Base-by-base conservation (phyloP, 352 stramenopile species). In the Phytopythium litorale region DNA sequence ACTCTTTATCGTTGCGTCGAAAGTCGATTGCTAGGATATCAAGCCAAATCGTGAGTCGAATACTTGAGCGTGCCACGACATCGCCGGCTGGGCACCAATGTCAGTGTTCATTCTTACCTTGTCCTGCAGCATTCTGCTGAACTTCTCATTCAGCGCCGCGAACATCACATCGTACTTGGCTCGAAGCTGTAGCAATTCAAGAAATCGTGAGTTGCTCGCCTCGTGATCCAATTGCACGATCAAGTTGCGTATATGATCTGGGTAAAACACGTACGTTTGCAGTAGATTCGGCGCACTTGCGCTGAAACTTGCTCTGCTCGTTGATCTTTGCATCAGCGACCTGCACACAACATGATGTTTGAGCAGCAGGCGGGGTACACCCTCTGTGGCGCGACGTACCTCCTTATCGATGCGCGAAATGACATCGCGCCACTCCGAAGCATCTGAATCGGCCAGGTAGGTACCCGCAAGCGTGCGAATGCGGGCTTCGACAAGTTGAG, bases 131-230 rank as follows among this genome's bases (percentile, higher is more conserved):
- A 76, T 45, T 12, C 73, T 52, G 19, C 66, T 66, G 38, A 75
- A 56, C 9, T 59, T 69, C 38, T 63, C 55, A 15, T 73, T 68
- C 11, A 62, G 54, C n/a, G 70, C 28, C n/a, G 67, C 66, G 19
- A 78, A 78, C 25, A 55, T 57, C 13, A 53, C 56, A 19, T 76
- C 62, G 32, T 73, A 78, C 35, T 71, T 75, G 19, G 71, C 60
- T 7, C 71, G 71, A 49, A 78, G 51, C 51, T 57, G 19, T 45
- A 23, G 1, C 15, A 25, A 57, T 7, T 23, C 30, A 42, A 38
- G 0, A 18, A 28, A 6, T 30, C 21, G 32, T 30, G 19, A 57
- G 18, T 16, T 53, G 67, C 73, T 4, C 28, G 4, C 67, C 23
- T 64, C 64, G 33, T 40, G 61, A 7, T 46, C 38, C 25, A 58